A percentile compares a stretch with the other conserved stretches of the same genome.
These are phyloP conservation scores for Fusarium devonianum DNA, from an alignment of 2,329 filamentous ascomycete genomes.

Conservation along the genomic window DNA sequence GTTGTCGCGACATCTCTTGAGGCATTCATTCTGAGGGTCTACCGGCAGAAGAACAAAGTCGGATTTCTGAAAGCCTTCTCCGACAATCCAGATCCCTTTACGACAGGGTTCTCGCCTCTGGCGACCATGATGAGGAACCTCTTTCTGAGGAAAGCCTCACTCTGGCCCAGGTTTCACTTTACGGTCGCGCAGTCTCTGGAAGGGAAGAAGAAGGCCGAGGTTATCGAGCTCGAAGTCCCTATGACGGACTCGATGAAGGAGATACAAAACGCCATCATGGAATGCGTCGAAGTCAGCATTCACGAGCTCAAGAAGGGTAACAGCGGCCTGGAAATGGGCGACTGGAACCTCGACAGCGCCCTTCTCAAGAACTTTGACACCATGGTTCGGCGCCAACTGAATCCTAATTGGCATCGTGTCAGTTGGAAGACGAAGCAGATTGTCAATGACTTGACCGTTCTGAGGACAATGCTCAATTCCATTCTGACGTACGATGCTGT, in stretches of 20 bases:
- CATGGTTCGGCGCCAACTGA: constrained; percentile 85
- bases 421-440: constrained; percentile 96
- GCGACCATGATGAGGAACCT: constrained; percentile 88
- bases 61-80: constrained; percentile 97
- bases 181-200: constrained; percentile 89
- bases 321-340: constrained; percentile 89
- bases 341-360: constrained; percentile 95
- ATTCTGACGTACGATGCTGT: constrained; percentile 89
- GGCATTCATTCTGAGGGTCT: constrained; percentile 93
- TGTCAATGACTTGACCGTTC: constrained; percentile 83
- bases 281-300: constrained; percentile 95
- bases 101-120: constrained; percentile 85
- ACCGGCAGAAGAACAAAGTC: constrained; percentile 89
- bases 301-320: constrained; percentile 93
- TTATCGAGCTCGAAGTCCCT: constrained; percentile 93
- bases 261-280: constrained; percentile 93
- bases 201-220: constrained; percentile 91
- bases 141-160: constrained; percentile 84
- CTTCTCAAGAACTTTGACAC: constrained; percentile 91
- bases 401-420: constrained; percentile 96
- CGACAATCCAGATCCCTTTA: constrained; percentile 90
- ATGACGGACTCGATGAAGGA: constrained; percentile 95
- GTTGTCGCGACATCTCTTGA: constrained; percentile 87
- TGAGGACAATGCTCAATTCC: constrained; percentile 82
- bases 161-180: constrained; percentile 95